These are phyloP conservation scores for Hsuehochloa calcarea DNA, from an alignment of 176 grass and related monocot species.

Conservation along the genomic window DNA sequence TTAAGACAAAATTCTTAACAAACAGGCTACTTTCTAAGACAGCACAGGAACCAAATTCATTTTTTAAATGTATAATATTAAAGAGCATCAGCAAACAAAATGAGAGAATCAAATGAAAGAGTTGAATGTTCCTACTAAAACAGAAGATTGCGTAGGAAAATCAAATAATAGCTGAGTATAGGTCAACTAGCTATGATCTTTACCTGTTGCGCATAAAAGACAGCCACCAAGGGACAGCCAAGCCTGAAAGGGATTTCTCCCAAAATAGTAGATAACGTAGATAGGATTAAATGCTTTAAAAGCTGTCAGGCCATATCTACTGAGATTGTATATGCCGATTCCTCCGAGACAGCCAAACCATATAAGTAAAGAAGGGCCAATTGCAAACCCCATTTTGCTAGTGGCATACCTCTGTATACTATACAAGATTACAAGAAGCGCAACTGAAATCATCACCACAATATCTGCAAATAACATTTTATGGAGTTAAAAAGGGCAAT, in stretches of 20 bases:
- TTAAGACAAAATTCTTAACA: constrained; percentile 1
- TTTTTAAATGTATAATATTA: neutral
- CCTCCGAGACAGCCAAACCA: constrained; percentile 95
- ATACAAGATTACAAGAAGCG: constrained; percentile 87
- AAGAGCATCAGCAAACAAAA: constrained; percentile 3
- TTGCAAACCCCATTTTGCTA: constrained; percentile 87
- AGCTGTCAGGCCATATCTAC: constrained; percentile 63
- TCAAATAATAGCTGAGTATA: constrained; percentile 1
- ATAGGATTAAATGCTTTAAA: constrained; percentile 88
- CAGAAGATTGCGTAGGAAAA: neutral
- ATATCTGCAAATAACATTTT: constrained; percentile 56
- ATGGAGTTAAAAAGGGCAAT: neutral
- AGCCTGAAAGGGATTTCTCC: constrained; percentile 71
- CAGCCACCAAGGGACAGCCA: constrained; percentile 89
- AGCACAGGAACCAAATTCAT: neutral
- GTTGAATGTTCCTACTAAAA: neutral
- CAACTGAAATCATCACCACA: constrained; percentile 89
- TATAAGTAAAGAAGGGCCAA: constrained; percentile 89
- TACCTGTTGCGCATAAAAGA: constrained; percentile 90
- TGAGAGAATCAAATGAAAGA: constrained; percentile 15
- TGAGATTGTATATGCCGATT: constrained; percentile 84
- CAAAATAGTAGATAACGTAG: constrained; percentile 85
- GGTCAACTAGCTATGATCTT: neutral
- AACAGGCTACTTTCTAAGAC: neutral
- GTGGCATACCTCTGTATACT: constrained; percentile 85